Evolutionary conservation across 352 stramenopile genomes (phyloP).

Genomic region (Phytophthora palmivora): DNA sequence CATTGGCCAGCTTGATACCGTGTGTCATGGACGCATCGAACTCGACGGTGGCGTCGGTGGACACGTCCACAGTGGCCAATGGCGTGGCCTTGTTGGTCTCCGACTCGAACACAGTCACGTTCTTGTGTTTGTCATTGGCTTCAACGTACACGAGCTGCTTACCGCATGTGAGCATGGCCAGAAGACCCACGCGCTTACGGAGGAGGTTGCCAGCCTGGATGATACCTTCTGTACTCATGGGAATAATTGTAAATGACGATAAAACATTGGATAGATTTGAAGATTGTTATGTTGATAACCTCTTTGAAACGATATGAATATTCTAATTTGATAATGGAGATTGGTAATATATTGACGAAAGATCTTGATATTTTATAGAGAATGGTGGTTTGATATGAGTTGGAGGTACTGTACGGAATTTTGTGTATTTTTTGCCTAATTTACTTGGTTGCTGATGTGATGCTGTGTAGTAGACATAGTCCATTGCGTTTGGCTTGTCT

Average conservation of each 20-base stretch:
- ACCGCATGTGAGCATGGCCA: slow-evolving; percentile 38
- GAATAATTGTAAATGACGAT: too few species aligned
- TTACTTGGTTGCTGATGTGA: slow-evolving; percentile 15
- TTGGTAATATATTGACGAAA: too few species aligned
- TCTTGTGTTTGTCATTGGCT: slow-evolving; percentile 52
- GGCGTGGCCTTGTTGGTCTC: slow-evolving; percentile 39
- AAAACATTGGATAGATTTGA: too few species aligned
- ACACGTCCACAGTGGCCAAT: slow-evolving; percentile 33
- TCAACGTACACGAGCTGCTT: slow-evolving; percentile 46
- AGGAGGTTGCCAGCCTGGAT: slow-evolving; percentile 41
- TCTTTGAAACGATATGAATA: too few species aligned
- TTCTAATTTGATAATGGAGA: too few species aligned
- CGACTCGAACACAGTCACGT: slow-evolving; percentile 54
- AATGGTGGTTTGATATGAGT: too few species aligned
- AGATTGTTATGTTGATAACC: too few species aligned
- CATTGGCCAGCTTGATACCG: slow-evolving; percentile 55
- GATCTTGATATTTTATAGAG: too few species aligned
- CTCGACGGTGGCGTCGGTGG: slow-evolving; percentile 41
- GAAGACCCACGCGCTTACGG: slow-evolving; percentile 31
- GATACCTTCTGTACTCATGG: slow-evolving; percentile 31
- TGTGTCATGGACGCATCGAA: slow-evolving; percentile 37
- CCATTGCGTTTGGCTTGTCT: slow-evolving; percentile 30
- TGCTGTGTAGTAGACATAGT: slow-evolving; percentile 32
- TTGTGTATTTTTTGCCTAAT: slow-evolving; percentile 6
- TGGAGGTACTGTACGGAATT: too few species aligned